These are phyloP conservation scores for Suillus plorans DNA, from an alignment of 768 basidiomycete species.

Conservation along the genomic window DNA sequence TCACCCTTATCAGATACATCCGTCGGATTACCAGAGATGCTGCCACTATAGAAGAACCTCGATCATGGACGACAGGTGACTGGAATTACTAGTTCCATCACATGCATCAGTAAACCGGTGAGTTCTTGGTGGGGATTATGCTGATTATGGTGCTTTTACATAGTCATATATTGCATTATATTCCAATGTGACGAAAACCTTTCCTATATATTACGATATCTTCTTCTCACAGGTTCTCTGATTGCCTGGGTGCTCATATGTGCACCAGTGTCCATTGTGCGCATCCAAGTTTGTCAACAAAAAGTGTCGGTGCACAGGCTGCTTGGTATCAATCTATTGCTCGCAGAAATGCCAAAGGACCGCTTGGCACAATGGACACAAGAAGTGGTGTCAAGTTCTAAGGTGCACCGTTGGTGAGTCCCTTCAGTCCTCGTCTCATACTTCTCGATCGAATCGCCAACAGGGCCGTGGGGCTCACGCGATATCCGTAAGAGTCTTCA, in stretches of 20 bases:
- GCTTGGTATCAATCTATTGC: neutral
- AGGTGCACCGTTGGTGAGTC: neutral
- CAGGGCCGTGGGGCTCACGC: neutral
- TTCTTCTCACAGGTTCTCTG: too few species aligned
- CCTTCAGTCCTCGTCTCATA: neutral
- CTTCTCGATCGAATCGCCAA: neutral
- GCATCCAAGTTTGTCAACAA: neutral
- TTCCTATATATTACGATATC: too few species aligned
- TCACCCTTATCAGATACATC: too few species aligned
- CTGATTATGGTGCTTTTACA: too few species aligned
- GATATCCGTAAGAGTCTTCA: neutral
- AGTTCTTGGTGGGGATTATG: too few species aligned
- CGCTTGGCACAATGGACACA: neutral
- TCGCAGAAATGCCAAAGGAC: neutral
- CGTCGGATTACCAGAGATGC: too few species aligned
- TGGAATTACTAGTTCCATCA: too few species aligned
- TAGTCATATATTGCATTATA: too few species aligned
- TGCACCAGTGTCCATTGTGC: neutral
- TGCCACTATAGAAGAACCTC: too few species aligned
- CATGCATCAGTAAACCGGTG: too few species aligned
- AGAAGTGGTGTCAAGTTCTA: neutral
- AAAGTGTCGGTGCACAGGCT: neutral
- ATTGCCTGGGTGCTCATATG: neutral
- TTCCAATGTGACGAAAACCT: too few species aligned
- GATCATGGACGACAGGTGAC: too few species aligned